phyloP scores from a whole-genome alignment of 495 filamentous ascomycete species.

The Oleoguttula mirabilis region DNA sequence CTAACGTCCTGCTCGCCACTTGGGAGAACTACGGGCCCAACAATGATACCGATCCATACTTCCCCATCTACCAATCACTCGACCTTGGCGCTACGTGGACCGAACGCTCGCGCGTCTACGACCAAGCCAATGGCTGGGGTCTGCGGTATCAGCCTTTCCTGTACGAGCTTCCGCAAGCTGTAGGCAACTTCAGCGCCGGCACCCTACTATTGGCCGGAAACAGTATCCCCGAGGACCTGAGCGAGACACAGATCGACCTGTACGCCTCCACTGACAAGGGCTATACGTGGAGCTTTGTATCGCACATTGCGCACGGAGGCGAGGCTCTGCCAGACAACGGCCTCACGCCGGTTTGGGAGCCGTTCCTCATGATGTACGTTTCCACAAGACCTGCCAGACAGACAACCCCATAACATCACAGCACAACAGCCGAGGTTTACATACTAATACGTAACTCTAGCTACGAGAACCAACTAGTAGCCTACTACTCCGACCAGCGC shows the following conservation, averaged over 20 bases:
- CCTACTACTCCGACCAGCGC: constrained; percentile 59
- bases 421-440: no score
- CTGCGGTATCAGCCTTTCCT: constrained; percentile 58
- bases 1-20: constrained; percentile 47
- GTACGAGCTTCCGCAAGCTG: constrained; percentile 42
- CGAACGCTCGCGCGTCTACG: constrained; percentile 47
- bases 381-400: no score
- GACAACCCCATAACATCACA: no score
- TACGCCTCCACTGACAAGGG: constrained; percentile 51
- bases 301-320: constrained; percentile 52
- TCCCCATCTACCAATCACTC: constrained; percentile 51
- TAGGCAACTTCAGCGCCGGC: constrained; percentile 46
- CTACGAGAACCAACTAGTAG: constrained; percentile 1
- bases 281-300: constrained; percentile 53
- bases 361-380: constrained; percentile 31
- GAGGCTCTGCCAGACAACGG: constrained; percentile 49
- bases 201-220: constrained; percentile 53
- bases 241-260: constrained; percentile 52
- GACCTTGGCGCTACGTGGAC: constrained; percentile 53
- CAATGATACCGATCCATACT: constrained; percentile 34
- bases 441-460: no score
- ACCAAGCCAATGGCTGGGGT: constrained; percentile 51
- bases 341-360: constrained; percentile 58
- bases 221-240: constrained; percentile 50
- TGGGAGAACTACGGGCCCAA: constrained; percentile 44